Evolutionary conservation across 495 filamentous ascomycete species (phyloP), one percentile per base, ranked within the genome.

Genomic region (Penicillium pancosmium): DNA sequence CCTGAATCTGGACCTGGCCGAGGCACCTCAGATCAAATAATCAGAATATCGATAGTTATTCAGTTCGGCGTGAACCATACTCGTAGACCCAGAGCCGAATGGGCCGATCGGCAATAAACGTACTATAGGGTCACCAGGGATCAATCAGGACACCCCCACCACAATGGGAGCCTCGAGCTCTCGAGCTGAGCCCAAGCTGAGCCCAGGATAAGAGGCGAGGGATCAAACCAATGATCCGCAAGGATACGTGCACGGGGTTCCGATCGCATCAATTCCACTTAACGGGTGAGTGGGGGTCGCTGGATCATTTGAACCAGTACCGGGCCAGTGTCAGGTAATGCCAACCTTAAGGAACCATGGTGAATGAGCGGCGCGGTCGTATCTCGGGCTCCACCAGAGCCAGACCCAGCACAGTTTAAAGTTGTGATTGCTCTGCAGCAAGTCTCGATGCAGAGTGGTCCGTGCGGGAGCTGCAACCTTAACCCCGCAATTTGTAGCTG

Each of bases 401-500:
- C 41, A 31, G 27, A 31, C 27, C 27, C 27, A 31, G 8, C 27
- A 9, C 27, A 31, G 27, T 31, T 31, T 31, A 31, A 31, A 31
- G 27, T 31, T 31, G 27, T 31, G 27, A 31, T 38, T 13, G 36
- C 36, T 38, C 36, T 38, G 36, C 41, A 19, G 46, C 21, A 59
- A 55, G 50, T 31, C 57, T 40, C 41, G 16, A 38, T 55, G 33
- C 54, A 41, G 52, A 33, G 48, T 57, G 63, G 59, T 57, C 55
- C 50, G 63, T 62, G 62, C 62, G 62, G 55, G 18, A 65, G 64
- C 67, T 69, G 67, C 64, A 69, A 69, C 64, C 62, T 69, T 67
- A 69, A 67, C 67, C 67, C 67, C 67, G 64, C 64, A 69, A 65
- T 67, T 47, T 52, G 12, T 9, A 31, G 36, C 36, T 40, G 31